Evolutionary conservation across 768 basidiomycete genomes (phyloP).

Genomic region (Lanmaoa rubissima): DNA sequence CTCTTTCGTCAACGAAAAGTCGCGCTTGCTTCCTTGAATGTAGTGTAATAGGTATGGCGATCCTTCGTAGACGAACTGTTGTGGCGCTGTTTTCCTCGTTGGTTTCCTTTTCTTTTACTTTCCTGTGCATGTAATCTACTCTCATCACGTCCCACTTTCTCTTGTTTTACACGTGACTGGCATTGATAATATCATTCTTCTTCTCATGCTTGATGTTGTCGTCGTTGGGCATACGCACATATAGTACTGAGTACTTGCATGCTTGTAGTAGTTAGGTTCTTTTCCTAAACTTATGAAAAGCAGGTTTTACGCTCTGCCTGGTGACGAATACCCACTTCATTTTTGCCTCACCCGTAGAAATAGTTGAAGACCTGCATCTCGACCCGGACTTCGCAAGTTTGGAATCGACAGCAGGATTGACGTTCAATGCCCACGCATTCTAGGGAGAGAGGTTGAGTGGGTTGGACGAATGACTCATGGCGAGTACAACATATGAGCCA

Average conservation of each 20-base stretch:
- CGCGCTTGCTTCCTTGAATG: conserved; percentile 24
- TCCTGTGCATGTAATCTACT: not conserved
- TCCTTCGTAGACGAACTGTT: not conserved
- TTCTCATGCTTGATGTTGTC: not conserved
- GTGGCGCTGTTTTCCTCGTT: no score
- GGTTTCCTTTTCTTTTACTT: not conserved
- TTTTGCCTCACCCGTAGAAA: not conserved
- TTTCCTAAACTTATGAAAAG: conserved; percentile 9
- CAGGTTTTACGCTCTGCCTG: conserved; percentile 37
- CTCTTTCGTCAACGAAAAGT: conserved; percentile 23
- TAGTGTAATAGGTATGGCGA: not conserved
- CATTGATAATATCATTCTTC: not conserved
- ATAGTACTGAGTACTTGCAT: conserved; percentile 16
- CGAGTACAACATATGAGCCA: no score
- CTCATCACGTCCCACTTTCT: not conserved
- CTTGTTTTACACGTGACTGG: conserved; percentile 2
- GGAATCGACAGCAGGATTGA: no score
- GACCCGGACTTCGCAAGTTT: no score
- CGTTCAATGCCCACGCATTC: no score
- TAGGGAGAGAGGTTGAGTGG: no score
- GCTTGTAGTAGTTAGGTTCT: conserved; percentile 3
- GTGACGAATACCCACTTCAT: not conserved
- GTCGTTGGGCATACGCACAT: not conserved
- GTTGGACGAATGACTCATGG: no score
- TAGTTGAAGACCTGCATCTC: not conserved